These are phyloP conservation scores for Pterocarpus santalinus DNA, from an alignment of 306 rosid species.

Conservation along the genomic window DNA sequence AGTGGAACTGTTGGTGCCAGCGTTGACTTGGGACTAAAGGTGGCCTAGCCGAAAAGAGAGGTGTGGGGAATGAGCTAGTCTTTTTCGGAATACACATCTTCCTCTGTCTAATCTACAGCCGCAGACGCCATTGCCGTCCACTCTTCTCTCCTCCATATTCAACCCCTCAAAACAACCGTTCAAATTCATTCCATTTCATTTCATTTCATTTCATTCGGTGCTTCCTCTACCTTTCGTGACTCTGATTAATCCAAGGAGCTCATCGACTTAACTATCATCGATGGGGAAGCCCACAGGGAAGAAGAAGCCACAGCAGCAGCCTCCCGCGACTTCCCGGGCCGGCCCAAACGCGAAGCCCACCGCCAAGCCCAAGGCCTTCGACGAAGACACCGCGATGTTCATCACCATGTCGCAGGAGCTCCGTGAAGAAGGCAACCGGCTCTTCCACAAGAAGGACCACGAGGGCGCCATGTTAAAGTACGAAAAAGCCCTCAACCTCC, in stretches of 20 bases:
- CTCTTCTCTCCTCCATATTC: too few relatives aligned
- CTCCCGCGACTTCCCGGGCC: background rate
- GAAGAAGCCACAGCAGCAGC: constrained; percentile 63
- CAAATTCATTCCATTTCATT: too few relatives aligned
- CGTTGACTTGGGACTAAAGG: background rate
- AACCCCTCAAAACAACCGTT: too few relatives aligned
- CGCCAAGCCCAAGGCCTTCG: constrained; percentile 52
- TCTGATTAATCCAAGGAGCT: background rate
- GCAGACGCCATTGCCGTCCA: too few relatives aligned
- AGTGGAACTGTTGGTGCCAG: background rate
- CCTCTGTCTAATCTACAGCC: too few relatives aligned
- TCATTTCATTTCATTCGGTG: too few relatives aligned
- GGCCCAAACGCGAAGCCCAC: background rate
- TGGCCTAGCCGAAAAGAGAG: background rate
- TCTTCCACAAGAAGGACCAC: constrained; percentile 73
- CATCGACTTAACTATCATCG: background rate
- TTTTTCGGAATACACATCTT: too few relatives aligned
- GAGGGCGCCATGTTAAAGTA: constrained; percentile 87
- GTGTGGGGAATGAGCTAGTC: too few relatives aligned
- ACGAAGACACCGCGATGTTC: constrained; percentile 88
- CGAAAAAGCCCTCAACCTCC: constrained; percentile 84
- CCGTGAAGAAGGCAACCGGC: constrained; percentile 77
- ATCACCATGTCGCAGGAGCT: constrained; percentile 90
- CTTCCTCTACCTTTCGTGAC: background rate
- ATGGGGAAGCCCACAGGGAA: constrained; percentile 90